Evolutionary conservation across 805 yeast genomes (phyloP).

Genomic region (Kluyveromyces aestuarii): DNA sequence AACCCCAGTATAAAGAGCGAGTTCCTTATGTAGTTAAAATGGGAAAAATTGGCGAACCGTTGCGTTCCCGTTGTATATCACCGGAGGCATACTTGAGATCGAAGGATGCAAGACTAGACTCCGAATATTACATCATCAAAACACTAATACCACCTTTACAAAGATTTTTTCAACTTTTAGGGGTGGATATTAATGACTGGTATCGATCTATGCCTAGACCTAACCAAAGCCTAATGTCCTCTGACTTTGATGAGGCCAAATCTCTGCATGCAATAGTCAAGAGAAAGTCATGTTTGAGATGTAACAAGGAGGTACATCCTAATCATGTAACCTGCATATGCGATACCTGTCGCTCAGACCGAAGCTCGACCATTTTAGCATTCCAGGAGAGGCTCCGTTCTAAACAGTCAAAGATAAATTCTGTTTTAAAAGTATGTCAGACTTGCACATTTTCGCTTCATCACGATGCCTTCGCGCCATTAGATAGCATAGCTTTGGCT

Average conservation of each 20-base stretch:
- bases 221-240: conserved; percentile 2
- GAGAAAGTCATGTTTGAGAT: conserved; percentile 24
- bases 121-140: conserved; percentile 76
- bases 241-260: conserved; percentile 1
- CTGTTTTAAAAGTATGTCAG: conserved; percentile 29
- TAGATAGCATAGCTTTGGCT: conserved; percentile 21
- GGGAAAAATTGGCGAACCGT: conserved; percentile 43
- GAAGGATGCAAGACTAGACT: conserved; percentile 46
- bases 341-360: conserved; percentile 2
- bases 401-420: conserved; percentile 22
- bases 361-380: neutral
- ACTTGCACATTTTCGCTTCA: conserved; percentile 26
- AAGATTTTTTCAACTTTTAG: conserved; percentile 70
- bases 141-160: conserved; percentile 86
- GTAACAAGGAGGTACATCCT: conserved; percentile 19
- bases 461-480: conserved; percentile 18
- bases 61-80: conserved; percentile 70
- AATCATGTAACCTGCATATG: conserved; percentile 26
- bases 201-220: conserved; percentile 53
- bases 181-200: conserved; percentile 77
- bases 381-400: conserved; percentile 2
- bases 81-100: conserved; percentile 61
- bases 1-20: conserved; percentile 82
- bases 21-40: conserved; percentile 77
- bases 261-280: conserved; percentile 14